phyloP scores from a whole-genome alignment of 2,329 filamentous ascomycete genomes.

The Paracamarosporium sp. region DNA sequence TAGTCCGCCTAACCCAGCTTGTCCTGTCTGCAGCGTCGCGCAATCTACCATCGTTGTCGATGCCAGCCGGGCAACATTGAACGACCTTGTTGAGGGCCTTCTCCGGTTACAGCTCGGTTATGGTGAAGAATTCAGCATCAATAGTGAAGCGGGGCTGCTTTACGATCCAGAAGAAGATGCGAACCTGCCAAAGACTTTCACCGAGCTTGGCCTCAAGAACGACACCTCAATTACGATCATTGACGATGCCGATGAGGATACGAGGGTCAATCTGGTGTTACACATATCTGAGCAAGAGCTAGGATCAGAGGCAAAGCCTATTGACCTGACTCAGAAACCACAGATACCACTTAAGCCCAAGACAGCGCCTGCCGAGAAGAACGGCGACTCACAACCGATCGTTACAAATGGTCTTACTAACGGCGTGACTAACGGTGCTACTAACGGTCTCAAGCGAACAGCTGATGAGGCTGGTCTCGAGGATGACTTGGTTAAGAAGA shows the following conservation, averaged over 20 bases:
- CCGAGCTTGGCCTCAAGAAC: constrained; percentile 74
- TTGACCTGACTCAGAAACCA: constrained; percentile 56
- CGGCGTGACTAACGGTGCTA: constrained; percentile 34
- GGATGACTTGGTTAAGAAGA: constrained; percentile 44
- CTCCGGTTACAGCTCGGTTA: constrained; percentile 76
- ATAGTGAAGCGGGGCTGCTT: constrained; percentile 75
- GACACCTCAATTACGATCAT: constrained; percentile 82
- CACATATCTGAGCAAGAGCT: constrained; percentile 65
- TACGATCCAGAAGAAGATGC: constrained; percentile 91
- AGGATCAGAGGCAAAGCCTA: constrained; percentile 58
- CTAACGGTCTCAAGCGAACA: constrained; percentile 52
- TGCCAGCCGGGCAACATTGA: constrained; percentile 73
- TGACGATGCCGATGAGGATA: constrained; percentile 79
- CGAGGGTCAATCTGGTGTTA: constrained; percentile 81
- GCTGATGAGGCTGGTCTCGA: constrained; percentile 51
- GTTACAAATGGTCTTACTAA: constrained; percentile 36
- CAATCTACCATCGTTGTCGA: constrained; percentile 73
- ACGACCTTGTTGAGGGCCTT: constrained; percentile 78
- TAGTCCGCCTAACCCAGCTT: constrained; percentile 76
- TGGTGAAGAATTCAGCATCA: constrained; percentile 80
- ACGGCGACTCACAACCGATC: constrained; percentile 32
- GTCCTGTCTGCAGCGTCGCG: constrained; percentile 80
- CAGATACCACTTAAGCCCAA: constrained; percentile 58
- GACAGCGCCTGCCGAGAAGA: constrained; percentile 25
- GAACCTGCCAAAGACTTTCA: constrained; percentile 80